phyloP scores from a whole-genome alignment of 2,329 filamentous ascomycete species.

The Colletotrichum godetiae region DNA sequence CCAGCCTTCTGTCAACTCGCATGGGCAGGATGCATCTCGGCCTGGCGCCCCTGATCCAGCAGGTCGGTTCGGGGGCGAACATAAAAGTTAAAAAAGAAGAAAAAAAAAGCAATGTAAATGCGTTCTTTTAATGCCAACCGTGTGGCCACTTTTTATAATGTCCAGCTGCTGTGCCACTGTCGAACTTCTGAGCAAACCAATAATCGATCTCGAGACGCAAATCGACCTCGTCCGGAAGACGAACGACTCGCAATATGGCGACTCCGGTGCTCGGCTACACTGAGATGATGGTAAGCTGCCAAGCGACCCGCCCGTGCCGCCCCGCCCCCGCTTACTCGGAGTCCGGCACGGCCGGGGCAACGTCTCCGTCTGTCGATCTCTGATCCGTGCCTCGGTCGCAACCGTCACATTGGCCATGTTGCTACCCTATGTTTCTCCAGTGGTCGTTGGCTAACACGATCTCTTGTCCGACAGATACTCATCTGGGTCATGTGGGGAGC shows the following conservation, averaged over 20 bases:
- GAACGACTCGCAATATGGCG: conserved; percentile 1
- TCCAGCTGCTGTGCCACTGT: background rate
- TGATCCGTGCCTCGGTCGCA: background rate
- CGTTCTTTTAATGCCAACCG: background rate
- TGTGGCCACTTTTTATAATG: background rate
- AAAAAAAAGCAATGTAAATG: conserved; percentile 4
- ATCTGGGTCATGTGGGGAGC: conserved; percentile 18
- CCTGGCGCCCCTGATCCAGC: conserved; percentile 2
- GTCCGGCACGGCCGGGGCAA: background rate
- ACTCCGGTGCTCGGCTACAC: conserved; percentile 7
- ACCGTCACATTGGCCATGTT: background rate
- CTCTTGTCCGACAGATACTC: conserved; percentile 3
- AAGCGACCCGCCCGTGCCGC: background rate
- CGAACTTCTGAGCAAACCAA: background rate
- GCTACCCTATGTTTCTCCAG: too few species aligned
- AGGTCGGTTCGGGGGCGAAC: background rate
- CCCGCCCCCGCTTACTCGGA: background rate
- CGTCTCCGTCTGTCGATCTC: background rate
- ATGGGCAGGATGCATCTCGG: background rate
- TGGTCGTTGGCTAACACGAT: background rate
- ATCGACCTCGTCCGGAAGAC: background rate
- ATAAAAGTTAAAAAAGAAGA: background rate
- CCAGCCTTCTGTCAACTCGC: background rate
- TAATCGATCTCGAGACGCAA: background rate
- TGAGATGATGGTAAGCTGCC: conserved; percentile 20